Percentiles rank a stretch among this genome's conserved stretches.
Evolutionary conservation across 495 filamentous ascomycete genomes (phyloP).

Genomic region (Neurospora sp.): DNA sequence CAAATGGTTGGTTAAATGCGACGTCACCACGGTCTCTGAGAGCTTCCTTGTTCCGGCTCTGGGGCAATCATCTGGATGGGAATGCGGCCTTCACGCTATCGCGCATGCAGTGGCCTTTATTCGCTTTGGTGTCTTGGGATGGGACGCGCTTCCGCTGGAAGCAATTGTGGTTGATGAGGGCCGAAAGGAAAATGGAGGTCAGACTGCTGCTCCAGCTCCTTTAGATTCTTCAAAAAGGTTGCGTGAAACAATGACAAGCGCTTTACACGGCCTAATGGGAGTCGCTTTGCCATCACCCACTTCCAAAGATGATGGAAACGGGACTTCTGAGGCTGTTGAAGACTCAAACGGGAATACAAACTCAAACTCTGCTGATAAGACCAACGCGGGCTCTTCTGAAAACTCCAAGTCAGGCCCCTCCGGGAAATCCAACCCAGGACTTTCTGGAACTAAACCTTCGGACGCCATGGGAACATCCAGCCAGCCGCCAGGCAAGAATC

Average conservation of each 20-base stretch:
- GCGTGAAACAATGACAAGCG: neutral
- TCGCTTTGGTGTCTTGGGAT: conserved; percentile 6
- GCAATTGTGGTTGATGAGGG: neutral
- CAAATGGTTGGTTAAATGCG: neutral
- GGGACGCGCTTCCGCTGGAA: neutral
- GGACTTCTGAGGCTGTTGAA: neutral
- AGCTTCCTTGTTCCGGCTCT: neutral
- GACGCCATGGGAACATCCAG: neutral
- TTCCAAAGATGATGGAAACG: neutral
- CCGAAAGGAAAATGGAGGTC: neutral
- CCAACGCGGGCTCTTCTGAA: neutral
- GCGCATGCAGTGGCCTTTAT: conserved; percentile 10
- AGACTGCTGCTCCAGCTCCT: neutral
- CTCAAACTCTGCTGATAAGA: neutral
- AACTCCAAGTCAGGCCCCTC: neutral
- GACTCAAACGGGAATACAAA: neutral
- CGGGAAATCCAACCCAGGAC: neutral
- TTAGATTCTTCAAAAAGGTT: neutral
- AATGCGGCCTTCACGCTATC: conserved; percentile 11
- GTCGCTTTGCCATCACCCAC: neutral
- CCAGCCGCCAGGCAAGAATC: neutral
- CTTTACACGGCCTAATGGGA: neutral
- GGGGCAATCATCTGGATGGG: neutral
- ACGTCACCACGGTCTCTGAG: neutral
- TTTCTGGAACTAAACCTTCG: neutral